These are phyloP conservation scores for Peronospora belbahrii DNA, from an alignment of 352 stramenopile genomes.

Conservation along the genomic window DNA sequence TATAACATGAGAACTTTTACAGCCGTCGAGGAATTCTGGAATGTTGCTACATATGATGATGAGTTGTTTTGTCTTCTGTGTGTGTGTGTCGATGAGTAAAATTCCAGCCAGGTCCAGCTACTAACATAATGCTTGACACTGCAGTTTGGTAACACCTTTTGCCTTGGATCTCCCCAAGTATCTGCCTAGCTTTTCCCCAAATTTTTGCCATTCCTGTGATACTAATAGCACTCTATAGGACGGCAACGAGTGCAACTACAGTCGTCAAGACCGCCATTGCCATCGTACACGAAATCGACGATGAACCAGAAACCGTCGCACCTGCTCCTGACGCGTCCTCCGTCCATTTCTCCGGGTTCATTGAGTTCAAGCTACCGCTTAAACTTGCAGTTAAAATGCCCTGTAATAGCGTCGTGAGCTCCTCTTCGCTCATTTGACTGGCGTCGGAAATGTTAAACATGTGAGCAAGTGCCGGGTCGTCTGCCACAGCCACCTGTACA, in stretches of 20 bases:
- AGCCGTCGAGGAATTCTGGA: neutral
- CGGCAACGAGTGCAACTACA: constrained; percentile 4
- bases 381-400: constrained; percentile 21
- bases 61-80: constrained; percentile 10
- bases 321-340: constrained; percentile 14
- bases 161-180: too few species aligned
- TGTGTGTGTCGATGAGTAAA: constrained; percentile 26
- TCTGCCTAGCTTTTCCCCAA: neutral
- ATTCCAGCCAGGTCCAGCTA: constrained; percentile 14
- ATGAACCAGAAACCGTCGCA: constrained; percentile 4
- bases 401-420: constrained; percentile 27
- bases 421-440: constrained; percentile 30
- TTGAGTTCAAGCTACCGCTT: constrained; percentile 2
- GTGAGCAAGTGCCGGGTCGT: constrained; percentile 26
- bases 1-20: constrained; percentile 1
- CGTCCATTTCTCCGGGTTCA: constrained; percentile 4
- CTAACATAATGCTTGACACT: too few species aligned
- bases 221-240: constrained; percentile 15
- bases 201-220: constrained; percentile 7
- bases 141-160: too few species aligned
- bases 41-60: constrained; percentile 5
- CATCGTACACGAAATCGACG: constrained; percentile 3
- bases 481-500: constrained; percentile 27
- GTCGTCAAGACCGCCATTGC: constrained; percentile 2
- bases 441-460: constrained; percentile 33